These are phyloP conservation scores for Prosopis cineraria DNA, from an alignment of 306 rosid genomes.

Conservation along the genomic window DNA sequence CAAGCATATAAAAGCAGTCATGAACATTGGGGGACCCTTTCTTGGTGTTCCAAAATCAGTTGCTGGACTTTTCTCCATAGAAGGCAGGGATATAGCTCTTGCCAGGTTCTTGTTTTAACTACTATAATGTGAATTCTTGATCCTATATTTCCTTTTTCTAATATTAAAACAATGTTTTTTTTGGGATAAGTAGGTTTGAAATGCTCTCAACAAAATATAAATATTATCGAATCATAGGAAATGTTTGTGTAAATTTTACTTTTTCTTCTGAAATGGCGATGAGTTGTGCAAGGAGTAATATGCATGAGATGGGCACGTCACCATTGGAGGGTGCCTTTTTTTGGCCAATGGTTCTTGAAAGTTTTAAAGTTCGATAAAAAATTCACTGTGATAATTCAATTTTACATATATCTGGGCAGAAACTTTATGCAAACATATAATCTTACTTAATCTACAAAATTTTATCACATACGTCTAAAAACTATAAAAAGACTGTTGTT, in stretches of 20 bases:
- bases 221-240: constrained; percentile 17
- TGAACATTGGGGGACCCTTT: constrained; percentile 86
- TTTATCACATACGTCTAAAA: too few relatives aligned
- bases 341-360: constrained; percentile 20
- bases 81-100: constrained; percentile 82
- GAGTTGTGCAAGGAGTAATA: not conserved
- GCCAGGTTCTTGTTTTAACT: constrained; percentile 61
- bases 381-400: constrained; percentile 17
- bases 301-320: not conserved
- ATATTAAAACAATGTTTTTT: not conserved
- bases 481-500: not conserved
- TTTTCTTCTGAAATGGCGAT: constrained; percentile 13
- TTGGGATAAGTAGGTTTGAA: constrained; percentile 20
- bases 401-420: not conserved
- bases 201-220: constrained; percentile 6
- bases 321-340: not conserved
- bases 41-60: constrained; percentile 88
- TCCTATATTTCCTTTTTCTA: not conserved
- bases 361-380: constrained; percentile 17
- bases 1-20: constrained; percentile 71
- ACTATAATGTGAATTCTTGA: constrained; percentile 25
- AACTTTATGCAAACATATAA: not conserved
- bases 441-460: not conserved
- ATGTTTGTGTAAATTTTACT: constrained; percentile 11
- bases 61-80: constrained; percentile 76